A percentile compares a stretch with the other conserved stretches of the same genome.
phyloP scores from a whole-genome alignment of 768 basidiomycete species.

The Suillus subluteus region DNA sequence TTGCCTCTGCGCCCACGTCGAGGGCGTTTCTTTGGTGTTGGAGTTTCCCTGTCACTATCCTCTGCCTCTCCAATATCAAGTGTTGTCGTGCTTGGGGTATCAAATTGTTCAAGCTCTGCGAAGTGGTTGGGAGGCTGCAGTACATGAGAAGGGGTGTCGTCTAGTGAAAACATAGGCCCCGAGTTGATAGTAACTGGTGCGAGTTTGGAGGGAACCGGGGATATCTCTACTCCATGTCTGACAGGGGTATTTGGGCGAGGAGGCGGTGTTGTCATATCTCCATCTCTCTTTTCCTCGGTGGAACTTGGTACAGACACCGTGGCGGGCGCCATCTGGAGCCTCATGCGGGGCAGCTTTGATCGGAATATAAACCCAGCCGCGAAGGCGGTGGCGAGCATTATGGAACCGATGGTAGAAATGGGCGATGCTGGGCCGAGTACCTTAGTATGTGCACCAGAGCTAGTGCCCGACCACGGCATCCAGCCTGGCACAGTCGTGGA shows the following conservation, averaged over 20 bases:
- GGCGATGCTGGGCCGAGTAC: slow-evolving; percentile 20
- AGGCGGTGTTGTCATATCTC: neutral
- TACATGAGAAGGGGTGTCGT: slow-evolving; percentile 10
- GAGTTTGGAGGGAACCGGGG: slow-evolving; percentile 4
- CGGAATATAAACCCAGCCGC: slow-evolving; percentile 31
- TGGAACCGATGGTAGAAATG: slow-evolving; percentile 23
- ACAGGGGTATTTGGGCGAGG: slow-evolving; percentile 12
- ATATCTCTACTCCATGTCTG: neutral
- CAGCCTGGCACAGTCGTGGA: slow-evolving; percentile 20
- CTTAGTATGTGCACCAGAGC: slow-evolving; percentile 1
- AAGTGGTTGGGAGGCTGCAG: slow-evolving; percentile 10
- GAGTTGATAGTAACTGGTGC: slow-evolving; percentile 10
- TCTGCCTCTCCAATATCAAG: slow-evolving; percentile 48
- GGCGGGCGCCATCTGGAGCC: slow-evolving; percentile 16
- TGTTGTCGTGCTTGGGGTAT: slow-evolving; percentile 12
- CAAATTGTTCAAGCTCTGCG: slow-evolving; percentile 15
- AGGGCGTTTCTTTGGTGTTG: slow-evolving; percentile 45
- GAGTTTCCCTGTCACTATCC: slow-evolving; percentile 62
- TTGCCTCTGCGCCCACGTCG: slow-evolving; percentile 50
- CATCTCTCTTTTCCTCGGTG: slow-evolving; percentile 8
- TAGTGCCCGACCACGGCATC: slow-evolving; percentile 17
- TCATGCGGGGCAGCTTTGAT: slow-evolving; percentile 20
- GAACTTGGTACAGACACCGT: slow-evolving; percentile 3
- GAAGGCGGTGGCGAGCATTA: slow-evolving; percentile 27
- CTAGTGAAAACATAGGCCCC: slow-evolving; percentile 7